Conservation (phyloP, 768 basidiomycete genomes). For the Kondoa malvinella region DNA sequence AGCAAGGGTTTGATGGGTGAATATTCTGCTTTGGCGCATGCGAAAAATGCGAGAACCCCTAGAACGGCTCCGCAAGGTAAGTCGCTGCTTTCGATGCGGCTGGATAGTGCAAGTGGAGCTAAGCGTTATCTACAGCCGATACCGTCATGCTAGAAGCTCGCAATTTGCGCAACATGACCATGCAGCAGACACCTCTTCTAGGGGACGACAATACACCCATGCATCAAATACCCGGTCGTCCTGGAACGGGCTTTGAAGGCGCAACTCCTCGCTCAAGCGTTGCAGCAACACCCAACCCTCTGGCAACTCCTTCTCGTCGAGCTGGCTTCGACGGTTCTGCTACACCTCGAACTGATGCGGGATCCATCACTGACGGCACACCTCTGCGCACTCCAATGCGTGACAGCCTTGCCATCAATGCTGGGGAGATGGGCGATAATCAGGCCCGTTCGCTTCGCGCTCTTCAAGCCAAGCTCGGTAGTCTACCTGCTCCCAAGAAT, state of each 20-base stretch:
- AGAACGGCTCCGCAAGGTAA: conserved; percentile 81
- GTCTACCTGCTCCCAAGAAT: conserved; percentile 80
- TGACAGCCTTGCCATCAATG: conserved; percentile 79
- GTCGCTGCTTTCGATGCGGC: conserved; percentile 30
- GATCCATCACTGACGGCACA: conserved; percentile 42
- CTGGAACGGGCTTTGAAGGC: conserved; percentile 81
- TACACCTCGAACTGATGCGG: conserved; percentile 39
- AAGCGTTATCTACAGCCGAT: conserved; percentile 48
- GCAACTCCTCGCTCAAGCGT: conserved; percentile 85
- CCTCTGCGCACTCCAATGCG: conserved; percentile 88
- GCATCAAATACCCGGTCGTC: conserved; percentile 48
- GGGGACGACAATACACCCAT: conserved; percentile 96
- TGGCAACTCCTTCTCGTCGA: conserved; percentile 59
- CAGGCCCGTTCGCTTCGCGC: conserved; percentile 45
- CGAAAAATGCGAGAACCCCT: conserved; percentile 82
- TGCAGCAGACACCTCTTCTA: conserved; percentile 77
- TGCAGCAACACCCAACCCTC: conserved; percentile 87
- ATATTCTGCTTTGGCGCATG: conserved; percentile 74
- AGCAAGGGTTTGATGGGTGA: conserved; percentile 75
- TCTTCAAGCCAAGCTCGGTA: conserved; percentile 62
- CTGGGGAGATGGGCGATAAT: conserved; percentile 53
- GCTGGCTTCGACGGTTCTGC: conserved; percentile 36
- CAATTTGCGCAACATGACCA: conserved; percentile 84
- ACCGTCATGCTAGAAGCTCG: conserved; percentile 85
- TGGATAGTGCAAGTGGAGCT: conserved; percentile 4